A percentile compares a stretch with the other conserved stretches of the same genome.
Conservation (phyloP, 2,329 filamentous ascomycete species). For the Nigrospora sphaerica region DNA sequence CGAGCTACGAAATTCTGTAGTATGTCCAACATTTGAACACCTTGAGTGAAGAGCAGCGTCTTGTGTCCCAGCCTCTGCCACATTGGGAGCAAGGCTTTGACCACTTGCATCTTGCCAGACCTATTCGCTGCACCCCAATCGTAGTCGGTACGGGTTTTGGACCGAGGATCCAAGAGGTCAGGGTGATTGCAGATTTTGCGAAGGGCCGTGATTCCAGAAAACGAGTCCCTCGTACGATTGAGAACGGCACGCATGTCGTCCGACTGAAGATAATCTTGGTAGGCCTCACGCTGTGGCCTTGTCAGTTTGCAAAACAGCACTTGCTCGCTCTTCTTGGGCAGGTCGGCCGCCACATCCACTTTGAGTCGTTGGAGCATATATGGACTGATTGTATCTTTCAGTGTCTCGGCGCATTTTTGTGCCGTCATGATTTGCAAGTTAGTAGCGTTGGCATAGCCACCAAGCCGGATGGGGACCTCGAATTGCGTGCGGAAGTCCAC, state of each 20-base stretch:
- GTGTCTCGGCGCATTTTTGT: slow-evolving; percentile 84
- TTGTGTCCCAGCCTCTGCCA: slow-evolving; percentile 93
- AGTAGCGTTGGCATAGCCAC: slow-evolving; percentile 90
- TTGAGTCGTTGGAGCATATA: slow-evolving; percentile 92
- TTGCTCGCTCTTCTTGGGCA: slow-evolving; percentile 93
- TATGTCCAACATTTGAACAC: slow-evolving; percentile 92
- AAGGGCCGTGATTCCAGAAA: slow-evolving; percentile 86
- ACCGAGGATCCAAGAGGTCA: slow-evolving; percentile 64
- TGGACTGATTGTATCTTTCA: slow-evolving; percentile 89
- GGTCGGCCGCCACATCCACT: slow-evolving; percentile 83
- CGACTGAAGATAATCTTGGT: slow-evolving; percentile 73
- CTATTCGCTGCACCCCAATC: slow-evolving; percentile 71
- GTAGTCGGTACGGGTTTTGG: slow-evolving; percentile 54
- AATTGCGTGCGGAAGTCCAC: slow-evolving; percentile 89
- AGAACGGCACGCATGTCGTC: slow-evolving; percentile 82
- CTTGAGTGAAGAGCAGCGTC: slow-evolving; percentile 86
- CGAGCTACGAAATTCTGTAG: slow-evolving; percentile 71
- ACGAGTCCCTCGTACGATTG: slow-evolving; percentile 64
- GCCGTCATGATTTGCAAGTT: slow-evolving; percentile 93
- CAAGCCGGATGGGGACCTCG: slow-evolving; percentile 86
- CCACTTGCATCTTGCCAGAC: slow-evolving; percentile 94
- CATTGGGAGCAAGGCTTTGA: slow-evolving; percentile 76
- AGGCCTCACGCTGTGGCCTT: slow-evolving; percentile 67
- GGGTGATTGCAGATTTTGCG: slow-evolving; percentile 98
- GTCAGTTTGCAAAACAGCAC: slow-evolving; percentile 95